phyloP scores from a whole-genome alignment of 2,329 filamentous ascomycete species.

The Cordyceps farinosa region DNA sequence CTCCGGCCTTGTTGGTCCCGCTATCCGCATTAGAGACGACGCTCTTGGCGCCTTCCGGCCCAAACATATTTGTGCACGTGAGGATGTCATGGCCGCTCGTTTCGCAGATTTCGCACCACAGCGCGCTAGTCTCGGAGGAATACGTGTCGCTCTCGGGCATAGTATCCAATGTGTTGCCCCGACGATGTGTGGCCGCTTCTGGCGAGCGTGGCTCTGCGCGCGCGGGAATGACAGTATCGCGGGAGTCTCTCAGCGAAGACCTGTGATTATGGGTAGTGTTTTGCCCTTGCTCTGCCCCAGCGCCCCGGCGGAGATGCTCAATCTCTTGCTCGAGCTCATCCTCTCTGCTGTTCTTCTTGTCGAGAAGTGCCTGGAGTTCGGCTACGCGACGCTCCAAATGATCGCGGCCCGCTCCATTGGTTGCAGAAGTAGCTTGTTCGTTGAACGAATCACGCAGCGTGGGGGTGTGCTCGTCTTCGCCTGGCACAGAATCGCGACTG shows the following conservation, averaged over 20 bases:
- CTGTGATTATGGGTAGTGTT: slow-evolving; percentile 45
- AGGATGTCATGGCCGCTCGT: slow-evolving; percentile 88
- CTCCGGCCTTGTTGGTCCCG: slow-evolving; percentile 33
- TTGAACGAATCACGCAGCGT: slow-evolving; percentile 24
- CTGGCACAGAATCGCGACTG: slow-evolving; percentile 67
- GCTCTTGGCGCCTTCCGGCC: slow-evolving; percentile 38
- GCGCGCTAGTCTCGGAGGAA: slow-evolving; percentile 66
- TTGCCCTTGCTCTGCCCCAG: slow-evolving; percentile 28
- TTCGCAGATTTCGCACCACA: slow-evolving; percentile 97
- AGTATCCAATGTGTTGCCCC: slow-evolving; percentile 57
- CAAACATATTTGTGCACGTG: slow-evolving; percentile 89
- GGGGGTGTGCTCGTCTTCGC: slow-evolving; percentile 32
- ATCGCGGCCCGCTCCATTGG: slow-evolving; percentile 52
- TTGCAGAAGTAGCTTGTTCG: not conserved
- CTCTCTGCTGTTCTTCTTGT: slow-evolving; percentile 70
- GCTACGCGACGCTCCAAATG: slow-evolving; percentile 76
- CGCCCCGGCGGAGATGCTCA: slow-evolving; percentile 56
- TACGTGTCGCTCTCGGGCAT: slow-evolving; percentile 69
- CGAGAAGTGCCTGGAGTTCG: slow-evolving; percentile 69
- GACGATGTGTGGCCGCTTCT: slow-evolving; percentile 44
- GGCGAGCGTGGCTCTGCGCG: slow-evolving; percentile 47
- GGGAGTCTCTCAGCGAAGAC: slow-evolving; percentile 62
- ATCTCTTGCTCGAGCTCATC: slow-evolving; percentile 84
- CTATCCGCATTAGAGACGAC: slow-evolving; percentile 25
- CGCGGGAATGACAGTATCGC: slow-evolving; percentile 59